phyloP scores from a whole-genome alignment of 257 asterid genomes.

The Solanum piurae region DNA sequence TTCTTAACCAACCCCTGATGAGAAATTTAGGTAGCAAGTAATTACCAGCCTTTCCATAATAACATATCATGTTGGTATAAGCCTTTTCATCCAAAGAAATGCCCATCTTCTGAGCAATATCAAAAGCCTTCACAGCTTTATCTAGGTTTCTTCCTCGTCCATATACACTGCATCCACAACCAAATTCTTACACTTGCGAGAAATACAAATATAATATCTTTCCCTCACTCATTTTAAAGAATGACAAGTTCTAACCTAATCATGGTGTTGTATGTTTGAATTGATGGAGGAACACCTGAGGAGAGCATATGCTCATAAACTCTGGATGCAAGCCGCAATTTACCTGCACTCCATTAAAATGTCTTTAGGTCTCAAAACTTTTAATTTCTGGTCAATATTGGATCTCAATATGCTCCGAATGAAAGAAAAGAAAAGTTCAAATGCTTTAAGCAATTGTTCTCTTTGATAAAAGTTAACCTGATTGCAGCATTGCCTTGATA shows the following conservation, averaged over 20 bases:
- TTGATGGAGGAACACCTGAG: slow-evolving; percentile 43
- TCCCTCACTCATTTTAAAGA: background rate
- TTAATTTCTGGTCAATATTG: background rate
- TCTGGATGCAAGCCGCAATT: slow-evolving; percentile 52
- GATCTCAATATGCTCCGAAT: slow-evolving; percentile 5
- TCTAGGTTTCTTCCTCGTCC: slow-evolving; percentile 71
- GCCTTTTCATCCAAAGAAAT: slow-evolving; percentile 75
- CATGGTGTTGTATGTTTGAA: slow-evolving; percentile 88
- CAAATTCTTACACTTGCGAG: background rate
- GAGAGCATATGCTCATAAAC: slow-evolving; percentile 74
- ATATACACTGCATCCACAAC: slow-evolving; percentile 52
- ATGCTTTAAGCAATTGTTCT: background rate
- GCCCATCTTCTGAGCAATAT: slow-evolving; percentile 48
- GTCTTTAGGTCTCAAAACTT: background rate
- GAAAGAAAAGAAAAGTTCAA: background rate
- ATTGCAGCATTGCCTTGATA: slow-evolving; percentile 79
- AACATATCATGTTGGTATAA: slow-evolving; percentile 71
- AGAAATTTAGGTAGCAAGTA: background rate
- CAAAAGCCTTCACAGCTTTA: slow-evolving; percentile 63
- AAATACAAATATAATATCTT: background rate
- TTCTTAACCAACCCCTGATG: background rate
- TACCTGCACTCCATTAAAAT: slow-evolving; percentile 39
- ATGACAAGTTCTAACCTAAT: slow-evolving; percentile 50
- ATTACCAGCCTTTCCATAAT: slow-evolving; percentile 85
- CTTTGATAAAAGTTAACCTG: slow-evolving; percentile 36